Percentiles rank a stretch among this genome's conserved stretches.
Conservation (phyloP, 169 alveolate species). For the Eimeria mitis region DNA sequence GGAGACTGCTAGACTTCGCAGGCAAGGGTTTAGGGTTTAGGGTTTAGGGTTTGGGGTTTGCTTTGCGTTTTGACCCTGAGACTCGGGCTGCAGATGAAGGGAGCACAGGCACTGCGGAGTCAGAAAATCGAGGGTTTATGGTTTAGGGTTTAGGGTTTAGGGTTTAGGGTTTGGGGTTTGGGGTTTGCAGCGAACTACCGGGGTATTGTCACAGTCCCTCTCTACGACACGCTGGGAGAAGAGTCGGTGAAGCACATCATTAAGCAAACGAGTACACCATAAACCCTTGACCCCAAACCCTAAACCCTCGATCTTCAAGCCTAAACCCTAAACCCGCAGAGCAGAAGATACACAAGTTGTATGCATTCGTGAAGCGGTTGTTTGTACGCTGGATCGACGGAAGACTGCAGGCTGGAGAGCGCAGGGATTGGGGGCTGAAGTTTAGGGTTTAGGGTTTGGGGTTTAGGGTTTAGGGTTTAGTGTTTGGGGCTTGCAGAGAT, state of each 20-base stretch:
- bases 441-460: background rate
- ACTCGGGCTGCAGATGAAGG: background rate
- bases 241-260: slow-evolving; percentile 73
- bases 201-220: slow-evolving; percentile 80
- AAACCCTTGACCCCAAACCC: background rate
- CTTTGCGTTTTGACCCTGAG: background rate
- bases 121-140: background rate
- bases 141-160: slow-evolving; percentile 18
- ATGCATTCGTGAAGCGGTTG: background rate
- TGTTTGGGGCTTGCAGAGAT: slow-evolving; percentile 55
- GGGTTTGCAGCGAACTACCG: slow-evolving; percentile 44
- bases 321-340: slow-evolving; percentile 15
- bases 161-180: slow-evolving; percentile 11
- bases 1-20: slow-evolving; percentile 44
- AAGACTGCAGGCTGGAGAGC: background rate
- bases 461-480: slow-evolving; percentile 13
- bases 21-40: slow-evolving; percentile 52
- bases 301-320: too few species aligned
- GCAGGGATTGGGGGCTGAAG: too few species aligned
- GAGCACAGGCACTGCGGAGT: background rate
- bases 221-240: slow-evolving; percentile 84
- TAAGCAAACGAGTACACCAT: slow-evolving; percentile 78
- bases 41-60: slow-evolving; percentile 1
- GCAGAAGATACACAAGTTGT: background rate
- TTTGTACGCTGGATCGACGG: background rate